Evolutionary conservation across 1,139 yeast species (phyloP), one percentile per base, ranked within the genome.

Genomic region (Zygoascus meyerae): DNA sequence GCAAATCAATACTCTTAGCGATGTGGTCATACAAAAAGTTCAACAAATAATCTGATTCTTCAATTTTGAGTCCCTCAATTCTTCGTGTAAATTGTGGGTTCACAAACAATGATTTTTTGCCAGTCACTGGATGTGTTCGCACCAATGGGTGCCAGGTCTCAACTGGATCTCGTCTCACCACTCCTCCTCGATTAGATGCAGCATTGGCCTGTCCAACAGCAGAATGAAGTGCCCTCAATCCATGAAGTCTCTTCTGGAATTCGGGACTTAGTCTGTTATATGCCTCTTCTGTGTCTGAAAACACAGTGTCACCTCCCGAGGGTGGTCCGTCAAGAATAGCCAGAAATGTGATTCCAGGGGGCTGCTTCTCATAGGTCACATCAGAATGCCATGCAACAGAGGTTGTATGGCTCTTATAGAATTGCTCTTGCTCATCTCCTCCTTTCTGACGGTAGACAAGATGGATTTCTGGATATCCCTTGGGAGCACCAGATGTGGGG

Each of bases 401-500:
- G 2, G 63, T 47, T 30, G 58, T 48, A 31, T 57, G 55, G 21
- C 50, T 49, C 31, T 54, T 41, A 40, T 58, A 54, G 43, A 55
- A 58, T 28, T 52, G 50, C 12, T 56, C 55, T 11, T 32, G 40
- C 30, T 51, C 57, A 5, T 51, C 46, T 30, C 50, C 52, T 5
- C 49, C 48, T 37, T 46, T 38, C 14, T 52, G 55, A 18, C 64
- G 50, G 52, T 62, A 81, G 18, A 80, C 79, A 47, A 81, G 67
- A 58, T 81, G 89, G 52, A 83, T 70, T 55, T 81, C 82, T 1
- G 87, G 85, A 52, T 71, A 70, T 18, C 70, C 74, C 46, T 67
- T 66, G 26, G 87, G 87, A 3, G 86, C 77, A 14, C 89, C 87
- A 16, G 83, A 75, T 2, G 83, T 78, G 38, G 83, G 83, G 56